Conservation (phyloP, 768 basidiomycete species). For the Pleurotus salmoneostramineus region DNA sequence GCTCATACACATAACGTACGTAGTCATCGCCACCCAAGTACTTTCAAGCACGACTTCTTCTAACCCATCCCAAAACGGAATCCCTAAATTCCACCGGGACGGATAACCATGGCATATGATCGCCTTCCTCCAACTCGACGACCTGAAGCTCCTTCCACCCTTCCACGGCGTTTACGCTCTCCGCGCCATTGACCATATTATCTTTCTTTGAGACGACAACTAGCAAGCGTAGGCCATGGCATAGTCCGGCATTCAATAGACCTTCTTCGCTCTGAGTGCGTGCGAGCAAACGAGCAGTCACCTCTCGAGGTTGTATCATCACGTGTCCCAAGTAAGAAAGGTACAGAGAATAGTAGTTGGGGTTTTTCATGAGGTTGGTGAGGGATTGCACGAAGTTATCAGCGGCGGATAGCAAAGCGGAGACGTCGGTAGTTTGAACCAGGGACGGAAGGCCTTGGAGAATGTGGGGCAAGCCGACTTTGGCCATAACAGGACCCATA, state of each 20-base stretch:
- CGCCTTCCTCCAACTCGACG: constrained; percentile 21
- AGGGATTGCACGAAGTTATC: constrained; percentile 14
- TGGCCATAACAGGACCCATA: constrained; percentile 18
- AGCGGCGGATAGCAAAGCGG: constrained; percentile 18
- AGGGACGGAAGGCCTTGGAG: constrained; percentile 15
- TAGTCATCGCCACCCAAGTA: too few species aligned
- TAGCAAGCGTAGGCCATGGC: constrained; percentile 20
- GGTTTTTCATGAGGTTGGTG: constrained; percentile 1
- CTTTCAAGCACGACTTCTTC: not conserved
- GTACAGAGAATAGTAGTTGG: constrained; percentile 8
- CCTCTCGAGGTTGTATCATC: constrained; percentile 20
- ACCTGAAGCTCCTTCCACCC: constrained; percentile 20
- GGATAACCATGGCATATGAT: constrained; percentile 25
- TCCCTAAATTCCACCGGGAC: not conserved
- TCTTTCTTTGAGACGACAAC: constrained; percentile 22
- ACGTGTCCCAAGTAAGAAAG: constrained; percentile 19
- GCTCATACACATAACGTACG: too few species aligned
- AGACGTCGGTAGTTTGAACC: constrained; percentile 17
- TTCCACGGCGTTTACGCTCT: constrained; percentile 15
- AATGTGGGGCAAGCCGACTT: constrained; percentile 15
- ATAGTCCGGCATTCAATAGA: constrained; percentile 18
- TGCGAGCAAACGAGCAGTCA: constrained; percentile 15
- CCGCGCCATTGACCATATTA: constrained; percentile 17
- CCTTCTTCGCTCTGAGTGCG: constrained; percentile 20
- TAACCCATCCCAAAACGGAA: not conserved